Percentiles rank a stretch among this genome's conserved stretches.
Conservation (phyloP, 306 rosid genomes). For the Hippophae tibetana region DNA sequence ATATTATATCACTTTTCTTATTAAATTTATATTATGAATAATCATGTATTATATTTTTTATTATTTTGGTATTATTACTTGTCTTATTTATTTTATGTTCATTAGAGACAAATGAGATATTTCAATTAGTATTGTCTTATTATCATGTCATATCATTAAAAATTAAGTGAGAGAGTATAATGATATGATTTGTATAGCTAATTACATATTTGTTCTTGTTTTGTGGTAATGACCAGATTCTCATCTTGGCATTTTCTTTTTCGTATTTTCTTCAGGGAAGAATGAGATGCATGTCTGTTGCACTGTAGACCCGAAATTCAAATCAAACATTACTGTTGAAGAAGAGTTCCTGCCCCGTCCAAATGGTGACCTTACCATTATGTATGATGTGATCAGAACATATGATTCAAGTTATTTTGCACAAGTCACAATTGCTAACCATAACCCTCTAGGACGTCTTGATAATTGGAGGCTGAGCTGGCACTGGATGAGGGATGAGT, state of each 20-base stretch:
- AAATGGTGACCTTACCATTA: constrained; percentile 77
- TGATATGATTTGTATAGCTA: not conserved
- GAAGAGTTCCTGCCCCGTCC: constrained; percentile 61
- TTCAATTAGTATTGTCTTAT: too few relatives aligned
- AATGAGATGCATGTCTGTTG: constrained; percentile 66
- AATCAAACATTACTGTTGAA: constrained; percentile 42
- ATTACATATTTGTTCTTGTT: constrained; percentile 3
- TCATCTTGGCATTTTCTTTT: not conserved
- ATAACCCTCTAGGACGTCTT: constrained; percentile 87
- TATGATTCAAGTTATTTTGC: constrained; percentile 63
- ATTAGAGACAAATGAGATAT: too few relatives aligned
- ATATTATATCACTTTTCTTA: too few relatives aligned
- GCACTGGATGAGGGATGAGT: constrained; percentile 91
- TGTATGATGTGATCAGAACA: constrained; percentile 77
- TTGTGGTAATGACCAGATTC: constrained; percentile 6
- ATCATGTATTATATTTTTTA: too few relatives aligned
- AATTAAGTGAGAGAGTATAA: too few relatives aligned
- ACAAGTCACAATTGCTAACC: constrained; percentile 74
- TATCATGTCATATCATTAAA: too few relatives aligned
- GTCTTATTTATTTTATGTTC: too few relatives aligned
- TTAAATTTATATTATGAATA: too few relatives aligned
- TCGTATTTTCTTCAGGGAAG: constrained; percentile 36
- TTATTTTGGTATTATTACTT: too few relatives aligned
- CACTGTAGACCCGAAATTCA: constrained; percentile 35
- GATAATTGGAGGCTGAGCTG: constrained; percentile 85